phyloP scores from a whole-genome alignment of 371 early-diverging fungal genomes.

The Rhizomucor pusillus region DNA sequence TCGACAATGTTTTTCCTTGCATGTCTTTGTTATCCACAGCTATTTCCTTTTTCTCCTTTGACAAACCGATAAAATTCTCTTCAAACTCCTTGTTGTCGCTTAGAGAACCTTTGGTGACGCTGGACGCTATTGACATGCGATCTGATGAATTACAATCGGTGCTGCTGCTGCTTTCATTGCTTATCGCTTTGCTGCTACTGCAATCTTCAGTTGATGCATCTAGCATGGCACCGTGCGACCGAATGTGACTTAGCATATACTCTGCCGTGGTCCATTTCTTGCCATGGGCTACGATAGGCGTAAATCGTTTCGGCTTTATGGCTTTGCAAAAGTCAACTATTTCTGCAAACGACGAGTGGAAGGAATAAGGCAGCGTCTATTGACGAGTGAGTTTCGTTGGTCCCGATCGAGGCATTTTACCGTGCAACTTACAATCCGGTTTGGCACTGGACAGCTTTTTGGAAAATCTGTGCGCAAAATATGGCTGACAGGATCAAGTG shows the following conservation, averaged over 20 bases:
- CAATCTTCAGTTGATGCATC: too few relatives aligned
- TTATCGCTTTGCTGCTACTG: too few relatives aligned
- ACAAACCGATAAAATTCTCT: too few relatives aligned
- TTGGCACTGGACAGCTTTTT: not conserved
- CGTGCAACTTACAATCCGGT: slow-evolving; percentile 8
- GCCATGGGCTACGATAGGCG: slow-evolving; percentile 20
- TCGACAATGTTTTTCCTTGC: too few relatives aligned
- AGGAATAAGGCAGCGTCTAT: slow-evolving; percentile 22
- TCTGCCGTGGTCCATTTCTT: slow-evolving; percentile 7
- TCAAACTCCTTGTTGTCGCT: not conserved
- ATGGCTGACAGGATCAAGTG: not conserved
- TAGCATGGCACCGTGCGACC: slow-evolving; percentile 1
- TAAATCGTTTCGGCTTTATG: slow-evolving; percentile 13
- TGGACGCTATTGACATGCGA: not conserved
- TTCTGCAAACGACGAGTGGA: slow-evolving; percentile 21
- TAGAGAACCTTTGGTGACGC: not conserved
- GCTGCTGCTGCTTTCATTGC: too few relatives aligned
- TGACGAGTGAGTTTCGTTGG: too few relatives aligned
- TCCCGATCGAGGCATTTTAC: too few relatives aligned
- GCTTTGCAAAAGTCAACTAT: slow-evolving; percentile 12
- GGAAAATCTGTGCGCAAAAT: slow-evolving; percentile 16
- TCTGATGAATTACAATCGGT: too few relatives aligned
- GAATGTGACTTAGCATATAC: not conserved
- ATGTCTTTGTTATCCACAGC: too few relatives aligned
- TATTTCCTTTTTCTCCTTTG: not conserved